Evolutionary conservation across 208 protist species (phyloP), one percentile per base, ranked within the genome.

Genomic region (Acanthamoeba triangularis): DNA sequence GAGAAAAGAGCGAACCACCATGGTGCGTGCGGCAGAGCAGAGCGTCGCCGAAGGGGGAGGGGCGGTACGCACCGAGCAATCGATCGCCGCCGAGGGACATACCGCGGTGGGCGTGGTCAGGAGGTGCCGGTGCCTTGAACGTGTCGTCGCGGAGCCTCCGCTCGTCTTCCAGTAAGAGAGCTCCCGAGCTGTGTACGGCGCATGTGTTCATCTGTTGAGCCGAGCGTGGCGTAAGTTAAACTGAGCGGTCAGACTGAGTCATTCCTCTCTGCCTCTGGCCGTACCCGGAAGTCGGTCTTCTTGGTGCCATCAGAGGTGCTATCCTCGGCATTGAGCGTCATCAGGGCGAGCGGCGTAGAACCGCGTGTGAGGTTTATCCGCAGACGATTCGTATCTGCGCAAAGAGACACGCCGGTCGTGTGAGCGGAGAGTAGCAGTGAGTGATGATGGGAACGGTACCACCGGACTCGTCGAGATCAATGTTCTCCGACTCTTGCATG

Each of bases 381-480:
- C 41, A 82, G 41, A 16, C 72, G 72, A n/a, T 82, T 82, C 7
- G 33, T 52, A 14, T 82, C 72, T 82, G 41, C 25, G 37, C 28
- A 90, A 61, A 35, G 59, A 25, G n/a, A 30, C 44, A 47, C 1
- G 44, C 44, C 44, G 7, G 44, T 47, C 44, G 44, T 47, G 5
- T 47, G 44, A 47, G 44, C 7, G n/a, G 35, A 11, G 54, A 25
- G 16, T 59, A 23, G 54, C 54, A n/a, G n/a, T n/a, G n/a, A 59
- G 54, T 23, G 54, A 59, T 14, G 25, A 35, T n/a, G n/a, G 18
- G 23, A 72, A 33, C 8, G 18, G 11, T 54, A 61, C 67, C 61
- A n/a, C 37, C 61, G 23, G 69, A 67, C 47, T 95, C 91, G 25
- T 69, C 91, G 16, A 97, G 44, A 59, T 97, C 95, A 72, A 96